Evolutionary conservation across 306 rosid genomes (phyloP).

Genomic region (Quercus berberidifolia): DNA sequence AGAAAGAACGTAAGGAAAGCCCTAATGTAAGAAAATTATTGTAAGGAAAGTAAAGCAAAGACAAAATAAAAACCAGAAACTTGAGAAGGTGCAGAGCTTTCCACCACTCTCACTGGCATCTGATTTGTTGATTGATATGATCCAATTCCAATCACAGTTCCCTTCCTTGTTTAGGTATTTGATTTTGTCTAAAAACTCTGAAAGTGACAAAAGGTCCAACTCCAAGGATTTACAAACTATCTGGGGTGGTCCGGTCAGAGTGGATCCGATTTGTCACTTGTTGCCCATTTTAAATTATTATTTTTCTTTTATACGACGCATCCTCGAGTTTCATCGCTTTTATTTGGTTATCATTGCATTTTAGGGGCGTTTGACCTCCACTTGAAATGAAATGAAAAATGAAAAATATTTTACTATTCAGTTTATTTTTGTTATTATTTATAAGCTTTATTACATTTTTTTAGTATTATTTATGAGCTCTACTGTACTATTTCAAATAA

Average conservation of each 20-base stretch:
- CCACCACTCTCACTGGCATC: constrained; percentile 86
- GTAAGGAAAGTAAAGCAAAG: background rate
- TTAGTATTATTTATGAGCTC: too few relatives aligned
- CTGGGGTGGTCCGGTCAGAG: background rate
- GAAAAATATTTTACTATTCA: too few relatives aligned
- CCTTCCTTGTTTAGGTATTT: background rate
- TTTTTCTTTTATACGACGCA: too few relatives aligned
- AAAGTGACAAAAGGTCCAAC: background rate
- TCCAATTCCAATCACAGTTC: background rate
- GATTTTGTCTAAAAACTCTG: background rate
- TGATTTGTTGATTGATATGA: constrained; percentile 24
- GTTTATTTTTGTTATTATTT: too few relatives aligned
- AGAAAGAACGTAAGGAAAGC: background rate
- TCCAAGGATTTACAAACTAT: background rate
- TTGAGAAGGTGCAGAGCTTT: constrained; percentile 69
- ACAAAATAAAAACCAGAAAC: constrained; percentile 44
- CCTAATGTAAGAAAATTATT: background rate
- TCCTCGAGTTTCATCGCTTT: too few relatives aligned
- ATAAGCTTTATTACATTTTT: too few relatives aligned
- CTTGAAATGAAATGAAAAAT: too few relatives aligned
- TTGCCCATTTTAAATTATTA: too few relatives aligned
- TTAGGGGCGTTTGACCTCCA: too few relatives aligned
- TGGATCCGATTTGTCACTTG: background rate
- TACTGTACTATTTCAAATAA: too few relatives aligned
- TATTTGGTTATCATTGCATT: too few relatives aligned